These are phyloP conservation scores for Saturnispora dispora DNA, from an alignment of 805 yeast species.

Conservation along the genomic window DNA sequence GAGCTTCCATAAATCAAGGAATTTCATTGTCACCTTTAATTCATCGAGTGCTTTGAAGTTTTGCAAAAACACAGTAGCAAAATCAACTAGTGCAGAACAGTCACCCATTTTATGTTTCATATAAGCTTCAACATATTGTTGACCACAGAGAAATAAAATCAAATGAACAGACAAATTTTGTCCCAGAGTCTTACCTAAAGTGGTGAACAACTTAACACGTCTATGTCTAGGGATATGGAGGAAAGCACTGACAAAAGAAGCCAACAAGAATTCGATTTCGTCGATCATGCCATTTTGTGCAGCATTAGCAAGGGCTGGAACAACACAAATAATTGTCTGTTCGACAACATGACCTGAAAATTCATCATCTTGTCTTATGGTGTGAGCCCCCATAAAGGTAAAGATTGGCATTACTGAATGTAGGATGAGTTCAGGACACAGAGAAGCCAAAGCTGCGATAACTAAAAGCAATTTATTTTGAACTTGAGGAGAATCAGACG, in stretches of 20 bases:
- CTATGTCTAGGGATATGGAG: constrained; percentile 95
- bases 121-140: constrained; percentile 54
- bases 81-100: constrained; percentile 59
- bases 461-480: constrained; percentile 83
- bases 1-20: constrained; percentile 41
- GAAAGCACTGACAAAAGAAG: constrained; percentile 91
- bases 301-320: constrained; percentile 71
- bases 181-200: constrained; percentile 70
- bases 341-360: constrained; percentile 88
- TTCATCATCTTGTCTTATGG: constrained; percentile 93
- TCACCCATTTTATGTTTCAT: constrained; percentile 55
- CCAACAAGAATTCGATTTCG: constrained; percentile 74
- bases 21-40: constrained; percentile 43
- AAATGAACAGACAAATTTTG: constrained; percentile 57
- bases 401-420: constrained; percentile 99
- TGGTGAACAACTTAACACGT: constrained; percentile 73
- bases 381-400: constrained; percentile 98
- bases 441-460: constrained; percentile 75
- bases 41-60: constrained; percentile 63
- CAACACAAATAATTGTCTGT: constrained; percentile 79
- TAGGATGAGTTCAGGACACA: constrained; percentile 83
- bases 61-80: constrained; percentile 59
- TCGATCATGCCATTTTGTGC: constrained; percentile 38
- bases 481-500: constrained; percentile 86
- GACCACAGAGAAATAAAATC: constrained; percentile 70